Conservation (phyloP, 129 eudicot genomes). For the Tanacetum coccineum region DNA sequence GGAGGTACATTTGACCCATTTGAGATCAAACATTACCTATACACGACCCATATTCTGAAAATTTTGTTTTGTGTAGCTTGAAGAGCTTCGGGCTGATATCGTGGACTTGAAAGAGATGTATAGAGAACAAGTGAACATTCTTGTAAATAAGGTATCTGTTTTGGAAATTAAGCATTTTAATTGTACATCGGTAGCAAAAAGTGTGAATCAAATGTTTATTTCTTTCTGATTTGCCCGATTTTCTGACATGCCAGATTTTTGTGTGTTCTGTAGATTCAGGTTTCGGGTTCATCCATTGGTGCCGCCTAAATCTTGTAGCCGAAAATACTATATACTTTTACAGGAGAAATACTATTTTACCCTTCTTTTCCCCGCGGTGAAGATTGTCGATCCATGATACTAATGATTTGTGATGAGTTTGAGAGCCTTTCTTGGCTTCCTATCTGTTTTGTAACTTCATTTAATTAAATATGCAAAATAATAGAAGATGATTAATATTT, state of each 20-base stretch:
- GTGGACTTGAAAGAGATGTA: conserved; percentile 97
- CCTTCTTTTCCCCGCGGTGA: conserved; percentile 6
- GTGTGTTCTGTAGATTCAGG: conserved; percentile 27
- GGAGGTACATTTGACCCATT: conserved; percentile 53
- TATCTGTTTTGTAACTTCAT: conserved; percentile 18
- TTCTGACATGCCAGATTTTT: not conserved
- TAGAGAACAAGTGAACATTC: conserved; percentile 93
- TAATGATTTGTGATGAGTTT: conserved; percentile 14
- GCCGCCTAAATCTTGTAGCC: conserved; percentile 21
- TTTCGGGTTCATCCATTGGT: conserved; percentile 20
- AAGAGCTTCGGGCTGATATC: conserved; percentile 96
- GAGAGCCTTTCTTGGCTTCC: not conserved
- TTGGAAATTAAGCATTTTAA: not conserved
- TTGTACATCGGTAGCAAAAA: not conserved
- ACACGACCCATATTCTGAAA: conserved; percentile 1
- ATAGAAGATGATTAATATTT: not conserved
- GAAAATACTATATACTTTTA: conserved; percentile 14
- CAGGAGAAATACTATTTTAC: not conserved
- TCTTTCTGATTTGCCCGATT: not conserved
- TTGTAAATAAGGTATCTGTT: conserved; percentile 67
- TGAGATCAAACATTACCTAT: not conserved
- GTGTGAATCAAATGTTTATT: not conserved
- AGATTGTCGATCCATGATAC: not conserved
- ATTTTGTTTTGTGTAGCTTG: conserved; percentile 47
- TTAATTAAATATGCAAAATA: conserved; percentile 11